phyloP scores from a whole-genome alignment of 73 alveolate genomes.

The Urostyla sp. region DNA sequence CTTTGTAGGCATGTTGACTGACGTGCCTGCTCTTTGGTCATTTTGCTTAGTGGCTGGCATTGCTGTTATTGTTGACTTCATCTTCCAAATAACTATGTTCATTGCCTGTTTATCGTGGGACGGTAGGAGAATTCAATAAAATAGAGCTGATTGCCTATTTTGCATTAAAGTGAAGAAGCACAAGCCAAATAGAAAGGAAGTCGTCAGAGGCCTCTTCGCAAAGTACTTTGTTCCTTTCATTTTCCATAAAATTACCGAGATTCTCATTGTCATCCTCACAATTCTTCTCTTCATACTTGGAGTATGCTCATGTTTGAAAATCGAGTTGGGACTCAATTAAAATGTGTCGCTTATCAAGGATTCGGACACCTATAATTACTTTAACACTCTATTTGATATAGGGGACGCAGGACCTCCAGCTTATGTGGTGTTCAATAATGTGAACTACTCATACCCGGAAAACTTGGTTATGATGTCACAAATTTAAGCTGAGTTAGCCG shows the following conservation, averaged over 20 bases:
- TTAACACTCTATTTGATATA: constrained; percentile 79
- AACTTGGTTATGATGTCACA: constrained; percentile 76
- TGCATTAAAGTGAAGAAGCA: constrained; percentile 73
- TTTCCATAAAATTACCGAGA: constrained; percentile 63
- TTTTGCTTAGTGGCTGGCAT: constrained; percentile 94
- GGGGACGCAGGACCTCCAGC: constrained; percentile 96
- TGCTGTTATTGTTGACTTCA: constrained; percentile 89
- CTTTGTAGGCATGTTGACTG: constrained; percentile 91
- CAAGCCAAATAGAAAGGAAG: constrained; percentile 77
- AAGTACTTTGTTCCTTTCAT: constrained; percentile 79
- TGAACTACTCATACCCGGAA: constrained; percentile 78
- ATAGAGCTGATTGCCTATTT: constrained; percentile 84
- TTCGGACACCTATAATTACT: constrained; percentile 86
- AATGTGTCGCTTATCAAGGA: constrained; percentile 83
- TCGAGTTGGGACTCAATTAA: constrained; percentile 88
- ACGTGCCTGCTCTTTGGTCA: constrained; percentile 90
- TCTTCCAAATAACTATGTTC: constrained; percentile 89
- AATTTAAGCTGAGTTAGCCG: constrained; percentile 84
- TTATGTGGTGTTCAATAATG: constrained; percentile 87
- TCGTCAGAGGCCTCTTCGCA: constrained; percentile 73
- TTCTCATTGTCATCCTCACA: constrained; percentile 62
- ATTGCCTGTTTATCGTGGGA: constrained; percentile 88
- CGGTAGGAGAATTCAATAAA: constrained; percentile 82
- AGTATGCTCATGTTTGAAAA: constrained; percentile 64
- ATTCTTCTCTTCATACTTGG: constrained; percentile 67